Base-by-base conservation (phyloP, 345 rosid genomes). In the Crucihimalaya himalaica region DNA sequence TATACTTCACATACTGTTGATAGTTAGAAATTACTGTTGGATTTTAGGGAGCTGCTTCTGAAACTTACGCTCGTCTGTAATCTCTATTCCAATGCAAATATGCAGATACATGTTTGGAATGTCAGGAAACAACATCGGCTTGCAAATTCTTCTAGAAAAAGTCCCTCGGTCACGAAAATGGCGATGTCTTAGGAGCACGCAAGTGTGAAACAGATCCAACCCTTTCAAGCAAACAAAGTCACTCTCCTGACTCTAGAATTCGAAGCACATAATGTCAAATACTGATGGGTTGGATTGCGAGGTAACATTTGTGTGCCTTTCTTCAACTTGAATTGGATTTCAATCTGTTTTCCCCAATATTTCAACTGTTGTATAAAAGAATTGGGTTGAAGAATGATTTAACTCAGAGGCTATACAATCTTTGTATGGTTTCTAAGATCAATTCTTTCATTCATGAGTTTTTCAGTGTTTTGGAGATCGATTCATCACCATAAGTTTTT, bases 71-170 rank as follows among this genome's bases (percentile, higher is more conserved):
- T 63, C 1, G 4, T 53, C 27, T 76, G 21, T 56, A 29, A 4
- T 34, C 35, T 70, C 21, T 56, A 29, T 35, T 64, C 9, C 39
- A 45, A 66, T 72, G 54, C 50, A 58, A 73, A 63, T 59, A 35
- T 63, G 54, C 73, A 92, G 99, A 85, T 86, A 88, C 71, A 60
- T 79, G 80, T 89, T 55, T 72, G 96, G 95, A 60, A 62, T 86
- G 65, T 80, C 98, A 48, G 75, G 88, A 34, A 83, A 79, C 81
- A 85, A 86, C 51, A 79, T 59, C 9, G 99, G 99, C 68, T 82
- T 96, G 89, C 84, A 87, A 55, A 82, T 96, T 89, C 87, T 93
- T 31, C 75, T 96, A 65, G 99, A 96, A 70, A 89, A 87, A 78
- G 83, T 81, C 39, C 85, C 96, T 47, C 82, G 76, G 43, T 72